Conservation (phyloP, 108 stramenopile species). For the Stephanodiscus triporus region DNA sequence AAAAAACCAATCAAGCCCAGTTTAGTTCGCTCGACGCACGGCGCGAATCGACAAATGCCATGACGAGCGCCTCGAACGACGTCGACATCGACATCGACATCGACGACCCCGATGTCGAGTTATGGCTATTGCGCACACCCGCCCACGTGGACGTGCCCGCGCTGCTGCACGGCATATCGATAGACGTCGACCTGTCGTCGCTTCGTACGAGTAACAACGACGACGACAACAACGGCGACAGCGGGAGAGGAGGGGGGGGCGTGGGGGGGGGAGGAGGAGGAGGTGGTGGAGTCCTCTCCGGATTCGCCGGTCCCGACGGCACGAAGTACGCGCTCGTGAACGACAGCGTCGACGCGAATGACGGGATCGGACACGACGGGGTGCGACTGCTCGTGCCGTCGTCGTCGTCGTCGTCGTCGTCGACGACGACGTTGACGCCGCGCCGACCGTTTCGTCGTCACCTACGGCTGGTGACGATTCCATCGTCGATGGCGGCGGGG, state of each 20-base stretch:
- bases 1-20: no score
- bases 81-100: slow-evolving; percentile 28
- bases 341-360: not conserved
- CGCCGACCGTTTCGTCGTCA: slow-evolving; percentile 36
- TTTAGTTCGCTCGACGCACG: no score
- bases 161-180: slow-evolving; percentile 50
- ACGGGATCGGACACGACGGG: slow-evolving; percentile 42
- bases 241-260: no score
- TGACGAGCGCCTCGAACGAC: not conserved
- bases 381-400: slow-evolving; percentile 58
- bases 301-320: slow-evolving; percentile 29
- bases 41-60: no score
- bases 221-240: not conserved
- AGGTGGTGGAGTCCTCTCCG: not conserved
- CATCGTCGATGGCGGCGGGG: not conserved
- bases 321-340: slow-evolving; percentile 50
- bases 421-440: slow-evolving; percentile 5
- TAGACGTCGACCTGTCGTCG: slow-evolving; percentile 20
- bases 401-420: not conserved
- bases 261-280: no score
- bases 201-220: not conserved
- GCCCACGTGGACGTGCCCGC: slow-evolving; percentile 47
- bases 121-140: slow-evolving; percentile 78
- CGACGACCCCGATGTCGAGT: slow-evolving; percentile 52
- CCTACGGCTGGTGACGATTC: slow-evolving; percentile 24